phyloP scores from a whole-genome alignment of 441 rosid species.

The Erodium moschatum region DNA sequence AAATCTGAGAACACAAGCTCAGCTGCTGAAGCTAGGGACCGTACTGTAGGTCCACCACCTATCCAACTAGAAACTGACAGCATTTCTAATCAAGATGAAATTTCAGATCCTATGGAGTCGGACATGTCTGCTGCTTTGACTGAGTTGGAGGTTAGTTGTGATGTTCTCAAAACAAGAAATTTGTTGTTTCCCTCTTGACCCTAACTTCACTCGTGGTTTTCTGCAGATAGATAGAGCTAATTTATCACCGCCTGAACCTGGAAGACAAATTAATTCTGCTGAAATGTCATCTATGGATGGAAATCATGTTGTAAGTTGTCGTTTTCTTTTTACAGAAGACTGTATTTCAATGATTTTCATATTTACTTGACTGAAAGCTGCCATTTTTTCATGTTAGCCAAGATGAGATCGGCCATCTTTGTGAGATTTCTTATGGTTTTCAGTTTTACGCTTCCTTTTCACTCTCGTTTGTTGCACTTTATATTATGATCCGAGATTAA shows the following conservation, averaged over 20 bases:
- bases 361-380: not conserved
- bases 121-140: conserved; percentile 23
- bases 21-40: conserved; percentile 11
- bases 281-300: conserved; percentile 26
- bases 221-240: no score
- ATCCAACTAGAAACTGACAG: conserved; percentile 11
- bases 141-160: no score
- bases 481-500: not conserved
- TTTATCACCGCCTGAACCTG: no score
- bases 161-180: no score
- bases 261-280: no score
- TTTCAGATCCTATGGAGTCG: conserved; percentile 39
- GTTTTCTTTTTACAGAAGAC: not conserved
- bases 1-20: conserved; percentile 31
- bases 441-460: not conserved
- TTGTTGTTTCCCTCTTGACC: no score
- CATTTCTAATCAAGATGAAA: conserved; percentile 20
- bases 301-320: conserved; percentile 13
- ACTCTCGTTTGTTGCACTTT: not conserved
- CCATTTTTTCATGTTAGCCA: not conserved
- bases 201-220: no score
- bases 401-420: not conserved
- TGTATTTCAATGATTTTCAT: not conserved
- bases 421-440: conserved; percentile 4
- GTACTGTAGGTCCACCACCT: not conserved